These are phyloP conservation scores for Sanghuangporus sanghuang DNA, from an alignment of 1,284 basidiomycete species.

Conservation along the genomic window DNA sequence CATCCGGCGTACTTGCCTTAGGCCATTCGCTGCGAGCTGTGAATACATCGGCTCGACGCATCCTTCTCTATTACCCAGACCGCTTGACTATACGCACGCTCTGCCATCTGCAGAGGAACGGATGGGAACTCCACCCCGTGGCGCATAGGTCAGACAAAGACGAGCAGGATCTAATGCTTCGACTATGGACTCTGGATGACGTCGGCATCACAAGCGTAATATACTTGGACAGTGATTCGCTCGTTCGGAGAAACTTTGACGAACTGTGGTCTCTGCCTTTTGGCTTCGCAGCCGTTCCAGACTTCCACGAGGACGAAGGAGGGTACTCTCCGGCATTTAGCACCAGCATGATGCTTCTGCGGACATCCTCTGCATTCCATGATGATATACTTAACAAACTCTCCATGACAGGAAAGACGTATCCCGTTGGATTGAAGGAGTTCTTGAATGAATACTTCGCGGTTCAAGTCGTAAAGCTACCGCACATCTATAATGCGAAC, in stretches of 20 bases:
- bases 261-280: slow-evolving; percentile 41
- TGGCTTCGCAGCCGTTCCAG: slow-evolving; percentile 39
- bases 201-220: slow-evolving; percentile 29
- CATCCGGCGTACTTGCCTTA: slow-evolving; percentile 37
- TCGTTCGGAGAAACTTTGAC: slow-evolving; percentile 38
- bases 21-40: slow-evolving; percentile 35
- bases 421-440: slow-evolving; percentile 36
- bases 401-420: slow-evolving; percentile 31
- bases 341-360: slow-evolving; percentile 37
- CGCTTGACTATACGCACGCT: slow-evolving; percentile 34
- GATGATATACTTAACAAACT: slow-evolving; percentile 33
- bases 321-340: slow-evolving; percentile 38
- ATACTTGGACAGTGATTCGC: slow-evolving; percentile 40
- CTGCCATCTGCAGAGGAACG: slow-evolving; percentile 34
- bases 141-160: slow-evolving; percentile 28
- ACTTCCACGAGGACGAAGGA: slow-evolving; percentile 30
- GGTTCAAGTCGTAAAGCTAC: slow-evolving; percentile 32
- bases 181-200: slow-evolving; percentile 37
- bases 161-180: slow-evolving; percentile 42
- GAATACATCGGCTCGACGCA: slow-evolving; percentile 30
- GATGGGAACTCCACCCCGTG: slow-evolving; percentile 35
- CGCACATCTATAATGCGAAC: slow-evolving; percentile 42
- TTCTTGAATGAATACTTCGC: slow-evolving; percentile 42
- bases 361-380: slow-evolving; percentile 30
- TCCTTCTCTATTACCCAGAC: slow-evolving; percentile 36